Conservation (phyloP, 768 basidiomycete species). For the Lactifluus echinatus region DNA sequence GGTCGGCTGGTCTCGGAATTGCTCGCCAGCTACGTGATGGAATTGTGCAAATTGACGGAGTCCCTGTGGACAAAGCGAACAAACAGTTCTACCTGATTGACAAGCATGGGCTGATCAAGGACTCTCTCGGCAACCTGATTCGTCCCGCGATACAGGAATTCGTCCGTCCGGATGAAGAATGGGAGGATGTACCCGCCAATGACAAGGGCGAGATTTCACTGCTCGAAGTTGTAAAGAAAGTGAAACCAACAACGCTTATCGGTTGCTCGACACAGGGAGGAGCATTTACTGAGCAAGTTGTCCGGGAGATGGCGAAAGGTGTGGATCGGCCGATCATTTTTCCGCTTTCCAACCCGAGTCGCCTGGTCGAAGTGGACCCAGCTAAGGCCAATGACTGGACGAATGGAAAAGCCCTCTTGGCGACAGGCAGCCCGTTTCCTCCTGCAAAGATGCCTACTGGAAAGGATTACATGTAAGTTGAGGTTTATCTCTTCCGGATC, state of each 20-base stretch:
- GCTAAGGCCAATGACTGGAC: slow-evolving; percentile 72
- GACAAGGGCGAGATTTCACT: slow-evolving; percentile 40
- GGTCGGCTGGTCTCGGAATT: slow-evolving; percentile 78
- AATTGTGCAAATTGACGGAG: slow-evolving; percentile 44
- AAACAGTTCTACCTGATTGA: slow-evolving; percentile 68
- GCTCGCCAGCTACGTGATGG: slow-evolving; percentile 69
- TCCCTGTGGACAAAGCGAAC: slow-evolving; percentile 51
- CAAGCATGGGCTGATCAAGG: slow-evolving; percentile 51
- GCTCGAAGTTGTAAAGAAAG: slow-evolving; percentile 59
- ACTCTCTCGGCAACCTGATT: slow-evolving; percentile 38
- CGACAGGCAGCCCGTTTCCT: slow-evolving; percentile 80
- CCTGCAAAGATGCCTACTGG: slow-evolving; percentile 58
- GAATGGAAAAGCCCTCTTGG: slow-evolving; percentile 65
- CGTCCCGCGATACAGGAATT: slow-evolving; percentile 46
- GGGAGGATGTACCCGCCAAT: slow-evolving; percentile 34
- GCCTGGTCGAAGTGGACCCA: slow-evolving; percentile 67
- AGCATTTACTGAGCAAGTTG: slow-evolving; percentile 68
- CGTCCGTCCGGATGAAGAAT: slow-evolving; percentile 47
- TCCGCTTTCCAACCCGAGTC: slow-evolving; percentile 76
- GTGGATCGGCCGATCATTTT: slow-evolving; percentile 75
- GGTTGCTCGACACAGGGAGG: slow-evolving; percentile 75
- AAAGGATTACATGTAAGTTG: slow-evolving; percentile 55
- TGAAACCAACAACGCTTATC: slow-evolving; percentile 76
- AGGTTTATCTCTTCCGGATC: not conserved
- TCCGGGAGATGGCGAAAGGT: slow-evolving; percentile 57